A percentile compares a stretch with the other conserved stretches of the same genome.
Evolutionary conservation across 768 basidiomycete genomes (phyloP).

Genomic region (Termitomyces sp.): DNA sequence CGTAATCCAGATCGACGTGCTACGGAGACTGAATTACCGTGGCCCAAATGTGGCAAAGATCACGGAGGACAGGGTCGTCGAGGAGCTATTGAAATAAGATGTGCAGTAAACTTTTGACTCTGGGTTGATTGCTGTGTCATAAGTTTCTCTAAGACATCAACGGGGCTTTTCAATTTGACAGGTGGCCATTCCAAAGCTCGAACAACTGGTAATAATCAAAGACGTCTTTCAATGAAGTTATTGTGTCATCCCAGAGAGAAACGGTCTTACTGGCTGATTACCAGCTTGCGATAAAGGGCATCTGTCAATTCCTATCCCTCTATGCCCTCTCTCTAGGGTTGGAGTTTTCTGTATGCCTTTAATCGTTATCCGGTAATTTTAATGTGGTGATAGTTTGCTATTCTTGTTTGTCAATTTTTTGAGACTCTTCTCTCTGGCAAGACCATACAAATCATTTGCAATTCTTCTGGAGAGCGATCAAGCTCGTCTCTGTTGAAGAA

Average conservation of each 20-base stretch:
- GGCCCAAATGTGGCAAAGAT: slow-evolving; percentile 76
- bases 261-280: background rate
- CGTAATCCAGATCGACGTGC: slow-evolving; percentile 68
- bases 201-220: background rate
- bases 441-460: background rate
- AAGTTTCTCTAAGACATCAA: background rate
- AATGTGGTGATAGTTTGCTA: background rate
- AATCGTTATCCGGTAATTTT: background rate
- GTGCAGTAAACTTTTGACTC: background rate
- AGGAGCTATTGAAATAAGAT: slow-evolving; percentile 69
- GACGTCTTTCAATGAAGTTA: background rate
- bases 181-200: background rate
- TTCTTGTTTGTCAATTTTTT: background rate
- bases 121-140: background rate
- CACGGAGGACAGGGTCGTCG: slow-evolving; percentile 77
- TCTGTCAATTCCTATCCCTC: background rate
- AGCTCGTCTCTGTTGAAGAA: background rate
- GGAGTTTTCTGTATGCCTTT: background rate
- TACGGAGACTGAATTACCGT: slow-evolving; percentile 84
- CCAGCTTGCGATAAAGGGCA: background rate
- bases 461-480: background rate
- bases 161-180: background rate
- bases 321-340: background rate
- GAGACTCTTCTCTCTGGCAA: slow-evolving; percentile 1
- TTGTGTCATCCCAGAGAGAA: background rate